These are phyloP conservation scores for Candolleomyces efflorescens DNA, from an alignment of 768 basidiomycete species.

Conservation along the genomic window DNA sequence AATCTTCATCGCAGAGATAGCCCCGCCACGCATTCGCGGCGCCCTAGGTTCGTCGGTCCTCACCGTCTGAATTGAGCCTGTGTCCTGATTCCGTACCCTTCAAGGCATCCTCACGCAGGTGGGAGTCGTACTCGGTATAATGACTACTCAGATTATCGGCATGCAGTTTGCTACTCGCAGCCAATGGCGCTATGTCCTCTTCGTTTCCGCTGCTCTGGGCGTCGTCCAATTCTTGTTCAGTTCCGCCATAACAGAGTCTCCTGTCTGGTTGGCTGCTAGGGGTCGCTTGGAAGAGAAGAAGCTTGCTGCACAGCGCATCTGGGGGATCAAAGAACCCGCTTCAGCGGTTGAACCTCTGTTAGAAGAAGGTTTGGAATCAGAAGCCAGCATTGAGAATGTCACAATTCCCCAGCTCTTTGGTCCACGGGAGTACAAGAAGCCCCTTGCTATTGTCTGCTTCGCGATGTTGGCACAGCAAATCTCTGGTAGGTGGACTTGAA, in stretches of 20 bases:
- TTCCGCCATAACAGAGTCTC: constrained; percentile 61
- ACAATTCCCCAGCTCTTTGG: constrained; percentile 51
- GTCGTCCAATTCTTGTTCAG: constrained; percentile 53
- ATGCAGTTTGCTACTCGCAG: constrained; percentile 64
- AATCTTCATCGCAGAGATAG: constrained; percentile 81
- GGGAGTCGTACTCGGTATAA: constrained; percentile 80
- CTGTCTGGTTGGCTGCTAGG: constrained; percentile 55
- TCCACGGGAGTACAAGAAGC: constrained; percentile 51
- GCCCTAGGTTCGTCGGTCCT: constrained; percentile 52
- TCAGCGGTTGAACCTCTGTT: constrained; percentile 34
- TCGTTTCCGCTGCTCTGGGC: constrained; percentile 56
- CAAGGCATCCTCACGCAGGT: constrained; percentile 79
- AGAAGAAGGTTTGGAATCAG: constrained; percentile 22
- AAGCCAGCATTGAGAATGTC: constrained; percentile 26
- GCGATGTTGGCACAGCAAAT: constrained; percentile 78
- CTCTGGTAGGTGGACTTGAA: constrained; percentile 46
- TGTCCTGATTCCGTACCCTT: neutral
- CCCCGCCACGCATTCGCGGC: constrained; percentile 71
- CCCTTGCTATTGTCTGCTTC: constrained; percentile 62
- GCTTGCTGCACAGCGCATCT: constrained; percentile 44
- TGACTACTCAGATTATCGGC: constrained; percentile 80
- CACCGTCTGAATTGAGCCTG: neutral
- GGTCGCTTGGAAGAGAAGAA: constrained; percentile 49
- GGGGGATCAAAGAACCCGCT: constrained; percentile 34
- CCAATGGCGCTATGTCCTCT: constrained; percentile 68